Conservation (phyloP, 2,329 filamentous ascomycete species). For the Pseudohalonectria lignicola region DNA sequence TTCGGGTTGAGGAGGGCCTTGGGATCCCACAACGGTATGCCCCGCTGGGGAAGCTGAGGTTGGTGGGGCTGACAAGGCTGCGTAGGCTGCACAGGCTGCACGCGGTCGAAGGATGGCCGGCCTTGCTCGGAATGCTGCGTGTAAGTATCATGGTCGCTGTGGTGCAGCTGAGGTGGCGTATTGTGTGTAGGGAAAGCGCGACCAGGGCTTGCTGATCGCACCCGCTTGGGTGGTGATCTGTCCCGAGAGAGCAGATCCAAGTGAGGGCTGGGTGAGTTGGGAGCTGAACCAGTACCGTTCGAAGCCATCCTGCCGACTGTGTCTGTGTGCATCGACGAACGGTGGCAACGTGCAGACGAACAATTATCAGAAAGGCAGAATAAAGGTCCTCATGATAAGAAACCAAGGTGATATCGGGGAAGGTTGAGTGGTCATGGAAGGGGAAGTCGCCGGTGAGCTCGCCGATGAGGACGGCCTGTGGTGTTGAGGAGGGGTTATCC, state of each 20-base stretch:
- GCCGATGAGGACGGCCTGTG: background rate
- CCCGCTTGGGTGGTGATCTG: background rate
- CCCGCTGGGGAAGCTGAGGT: background rate
- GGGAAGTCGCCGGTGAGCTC: background rate
- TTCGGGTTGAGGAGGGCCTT: constrained; percentile 26
- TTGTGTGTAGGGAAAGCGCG: background rate
- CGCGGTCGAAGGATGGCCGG: constrained; percentile 12
- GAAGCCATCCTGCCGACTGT: constrained; percentile 1
- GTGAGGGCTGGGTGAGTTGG: background rate
- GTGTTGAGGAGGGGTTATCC: background rate
- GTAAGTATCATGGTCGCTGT: background rate
- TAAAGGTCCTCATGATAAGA: constrained; percentile 4
- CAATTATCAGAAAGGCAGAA: constrained; percentile 3
- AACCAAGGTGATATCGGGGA: constrained; percentile 3
- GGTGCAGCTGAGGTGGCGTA: background rate
- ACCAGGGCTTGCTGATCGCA: background rate
- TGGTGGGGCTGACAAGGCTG: constrained; percentile 5
- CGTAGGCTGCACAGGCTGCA: constrained; percentile 7
- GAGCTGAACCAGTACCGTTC: background rate
- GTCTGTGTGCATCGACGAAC: background rate
- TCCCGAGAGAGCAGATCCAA: background rate
- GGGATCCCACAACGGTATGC: constrained; percentile 15
- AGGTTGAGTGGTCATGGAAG: constrained; percentile 1
- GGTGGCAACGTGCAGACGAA: background rate
- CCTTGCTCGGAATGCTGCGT: background rate